Conservation (phyloP, 495 filamentous ascomycete species). For the Hypomontagnella monticulosa region DNA sequence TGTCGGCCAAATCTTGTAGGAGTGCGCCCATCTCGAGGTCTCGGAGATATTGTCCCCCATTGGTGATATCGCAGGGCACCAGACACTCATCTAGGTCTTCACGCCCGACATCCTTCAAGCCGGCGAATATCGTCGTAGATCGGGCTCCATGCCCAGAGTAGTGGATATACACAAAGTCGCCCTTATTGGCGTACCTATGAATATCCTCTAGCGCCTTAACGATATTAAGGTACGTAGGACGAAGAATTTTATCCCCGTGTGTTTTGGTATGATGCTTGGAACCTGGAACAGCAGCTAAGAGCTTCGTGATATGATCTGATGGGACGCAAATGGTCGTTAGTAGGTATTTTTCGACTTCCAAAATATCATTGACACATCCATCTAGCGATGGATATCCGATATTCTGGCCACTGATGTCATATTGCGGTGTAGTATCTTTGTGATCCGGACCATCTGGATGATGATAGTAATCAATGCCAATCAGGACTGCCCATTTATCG, state of each 20-base stretch:
- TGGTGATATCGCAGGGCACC: background rate
- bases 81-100: background rate
- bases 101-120: background rate
- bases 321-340: too few species aligned
- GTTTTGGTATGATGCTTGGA: too few species aligned
- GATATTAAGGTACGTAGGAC: slow-evolving; percentile 39
- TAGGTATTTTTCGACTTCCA: too few species aligned
- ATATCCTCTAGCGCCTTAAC: slow-evolving; percentile 18
- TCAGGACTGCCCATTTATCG: too few species aligned
- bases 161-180: slow-evolving; percentile 48
- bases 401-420: too few species aligned
- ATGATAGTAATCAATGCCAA: too few species aligned
- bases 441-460: too few species aligned
- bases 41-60: slow-evolving; percentile 8
- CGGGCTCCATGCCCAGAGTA: slow-evolving; percentile 47
- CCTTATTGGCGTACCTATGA: slow-evolving; percentile 23
- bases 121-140: background rate
- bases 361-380: too few species aligned
- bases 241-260: background rate
- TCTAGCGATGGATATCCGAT: too few species aligned
- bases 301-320: too few species aligned
- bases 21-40: slow-evolving; percentile 20
- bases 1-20: slow-evolving; percentile 40
- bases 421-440: too few species aligned
- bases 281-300: too few species aligned